phyloP scores from a whole-genome alignment of 129 eudicot species.

The Artemisia tridentata region DNA sequence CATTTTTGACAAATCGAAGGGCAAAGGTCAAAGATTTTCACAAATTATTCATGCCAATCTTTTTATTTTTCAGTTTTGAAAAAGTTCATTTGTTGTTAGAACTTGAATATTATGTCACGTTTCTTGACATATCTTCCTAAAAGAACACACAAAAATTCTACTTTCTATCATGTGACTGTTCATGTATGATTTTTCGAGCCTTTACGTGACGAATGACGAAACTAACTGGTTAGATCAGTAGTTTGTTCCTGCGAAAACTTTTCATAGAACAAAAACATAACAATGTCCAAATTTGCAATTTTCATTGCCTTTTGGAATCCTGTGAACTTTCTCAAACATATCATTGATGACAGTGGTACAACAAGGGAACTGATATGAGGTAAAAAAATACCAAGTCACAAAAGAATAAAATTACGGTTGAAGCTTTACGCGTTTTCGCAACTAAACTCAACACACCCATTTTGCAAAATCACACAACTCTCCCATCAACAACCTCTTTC shows the following conservation, averaged over 20 bases:
- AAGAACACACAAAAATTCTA: too few relatives aligned
- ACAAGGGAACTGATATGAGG: conserved; percentile 5
- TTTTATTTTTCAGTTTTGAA: too few relatives aligned
- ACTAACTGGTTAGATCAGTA: too few relatives aligned
- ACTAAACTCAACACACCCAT: conserved; percentile 27
- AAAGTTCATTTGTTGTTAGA: too few relatives aligned
- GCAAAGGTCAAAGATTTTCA: too few relatives aligned
- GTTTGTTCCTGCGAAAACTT: not conserved
- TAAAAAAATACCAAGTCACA: conserved; percentile 11
- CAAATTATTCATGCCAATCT: too few relatives aligned
- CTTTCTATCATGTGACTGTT: not conserved
- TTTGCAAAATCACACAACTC: conserved; percentile 35
- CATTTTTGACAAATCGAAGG: too few relatives aligned
- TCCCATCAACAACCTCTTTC: conserved; percentile 28
- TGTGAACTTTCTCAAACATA: conserved; percentile 13
- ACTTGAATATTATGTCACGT: too few relatives aligned
- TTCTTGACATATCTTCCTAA: too few relatives aligned
- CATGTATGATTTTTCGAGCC: not conserved
- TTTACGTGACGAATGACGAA: not conserved
- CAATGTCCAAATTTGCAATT: not conserved
- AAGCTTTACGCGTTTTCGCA: conserved; percentile 9
- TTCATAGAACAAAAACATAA: not conserved
- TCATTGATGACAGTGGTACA: conserved; percentile 19
- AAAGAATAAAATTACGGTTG: conserved; percentile 23
- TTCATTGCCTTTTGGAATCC: conserved; percentile 1